Conservation (phyloP, 2,329 filamentous ascomycete species). For the Ceratocystis destructans region DNA sequence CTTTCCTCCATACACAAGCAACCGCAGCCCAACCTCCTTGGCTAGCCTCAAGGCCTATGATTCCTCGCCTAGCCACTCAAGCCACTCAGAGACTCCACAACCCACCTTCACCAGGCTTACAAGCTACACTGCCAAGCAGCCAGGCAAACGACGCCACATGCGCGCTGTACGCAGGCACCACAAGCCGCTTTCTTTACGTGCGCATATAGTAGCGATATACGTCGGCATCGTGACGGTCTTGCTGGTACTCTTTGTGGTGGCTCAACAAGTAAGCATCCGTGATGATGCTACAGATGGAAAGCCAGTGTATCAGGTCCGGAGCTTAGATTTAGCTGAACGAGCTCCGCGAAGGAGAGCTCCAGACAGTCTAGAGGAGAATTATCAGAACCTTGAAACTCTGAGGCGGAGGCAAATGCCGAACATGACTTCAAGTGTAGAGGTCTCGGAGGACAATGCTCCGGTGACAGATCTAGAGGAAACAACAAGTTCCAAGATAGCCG, state of each 20-base stretch:
- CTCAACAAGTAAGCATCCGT: conserved; percentile 2
- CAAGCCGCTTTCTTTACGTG: conserved; percentile 9
- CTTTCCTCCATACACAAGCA: not conserved
- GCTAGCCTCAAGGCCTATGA: not conserved
- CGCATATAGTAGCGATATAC: not conserved
- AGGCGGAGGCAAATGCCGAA: not conserved
- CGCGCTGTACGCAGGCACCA: conserved; percentile 1
- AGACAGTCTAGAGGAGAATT: not conserved
- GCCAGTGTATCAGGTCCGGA: conserved; percentile 9
- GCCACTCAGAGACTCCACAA: not conserved
- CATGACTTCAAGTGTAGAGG: not conserved
- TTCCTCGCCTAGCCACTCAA: not conserved
- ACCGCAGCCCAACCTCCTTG: not conserved
- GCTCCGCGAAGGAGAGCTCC: not conserved
- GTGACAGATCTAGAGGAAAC: not conserved
- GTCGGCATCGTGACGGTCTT: conserved; percentile 6
- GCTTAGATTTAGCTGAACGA: not conserved
- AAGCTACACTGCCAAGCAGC: not conserved
- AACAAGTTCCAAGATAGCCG: not conserved
- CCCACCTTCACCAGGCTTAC: not conserved
- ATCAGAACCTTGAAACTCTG: not conserved
- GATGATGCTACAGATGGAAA: not conserved
- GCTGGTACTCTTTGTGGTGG: conserved; percentile 1
- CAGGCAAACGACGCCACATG: not conserved
- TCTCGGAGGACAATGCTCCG: not conserved